phyloP scores from a whole-genome alignment of 2,329 filamentous ascomycete genomes.

The Proliferodiscus dingleyae region DNA sequence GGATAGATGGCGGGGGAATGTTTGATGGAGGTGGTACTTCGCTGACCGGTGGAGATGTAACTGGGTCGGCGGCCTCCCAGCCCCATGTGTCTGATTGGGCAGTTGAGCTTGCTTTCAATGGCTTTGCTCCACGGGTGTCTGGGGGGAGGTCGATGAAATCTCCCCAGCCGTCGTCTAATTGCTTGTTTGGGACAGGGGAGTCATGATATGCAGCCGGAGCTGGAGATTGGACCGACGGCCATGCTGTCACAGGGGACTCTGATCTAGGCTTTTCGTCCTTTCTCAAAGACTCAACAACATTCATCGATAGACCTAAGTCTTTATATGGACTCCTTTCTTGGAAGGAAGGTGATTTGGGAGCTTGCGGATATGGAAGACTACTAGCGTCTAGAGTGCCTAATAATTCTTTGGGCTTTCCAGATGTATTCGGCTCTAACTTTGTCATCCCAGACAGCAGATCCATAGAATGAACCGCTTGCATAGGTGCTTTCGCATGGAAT shows the following conservation, averaged over 20 bases:
- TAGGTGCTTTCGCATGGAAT: constrained; percentile 15
- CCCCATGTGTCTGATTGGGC: constrained; percentile 29
- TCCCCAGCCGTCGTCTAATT: constrained; percentile 47
- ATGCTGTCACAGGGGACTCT: constrained; percentile 28
- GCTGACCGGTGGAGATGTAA: constrained; percentile 6
- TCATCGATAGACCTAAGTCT: constrained; percentile 43
- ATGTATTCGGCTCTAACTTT: constrained; percentile 27
- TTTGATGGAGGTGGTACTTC: constrained; percentile 50
- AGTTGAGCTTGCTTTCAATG: constrained; percentile 13
- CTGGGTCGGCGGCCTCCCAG: constrained; percentile 29
- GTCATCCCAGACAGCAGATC: constrained; percentile 31
- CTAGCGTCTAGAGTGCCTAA: constrained; percentile 22
- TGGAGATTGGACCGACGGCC: constrained; percentile 26
- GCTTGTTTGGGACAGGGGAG: constrained; percentile 25
- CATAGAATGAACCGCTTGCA: constrained; percentile 16
- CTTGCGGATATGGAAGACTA: constrained; percentile 39
- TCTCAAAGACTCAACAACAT: constrained; percentile 32
- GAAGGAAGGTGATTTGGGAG: constrained; percentile 49
- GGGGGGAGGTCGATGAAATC: constrained; percentile 43
- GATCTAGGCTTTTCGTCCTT: constrained; percentile 31
- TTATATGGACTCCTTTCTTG: constrained; percentile 50
- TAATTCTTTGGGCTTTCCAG: constrained; percentile 32
- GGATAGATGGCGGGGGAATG: constrained; percentile 79
- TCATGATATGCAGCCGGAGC: constrained; percentile 23
- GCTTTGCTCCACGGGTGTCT: constrained; percentile 19